Evolutionary conservation across 352 stramenopile species (phyloP).

Genomic region (Thalassiosira livingstoniorum): DNA sequence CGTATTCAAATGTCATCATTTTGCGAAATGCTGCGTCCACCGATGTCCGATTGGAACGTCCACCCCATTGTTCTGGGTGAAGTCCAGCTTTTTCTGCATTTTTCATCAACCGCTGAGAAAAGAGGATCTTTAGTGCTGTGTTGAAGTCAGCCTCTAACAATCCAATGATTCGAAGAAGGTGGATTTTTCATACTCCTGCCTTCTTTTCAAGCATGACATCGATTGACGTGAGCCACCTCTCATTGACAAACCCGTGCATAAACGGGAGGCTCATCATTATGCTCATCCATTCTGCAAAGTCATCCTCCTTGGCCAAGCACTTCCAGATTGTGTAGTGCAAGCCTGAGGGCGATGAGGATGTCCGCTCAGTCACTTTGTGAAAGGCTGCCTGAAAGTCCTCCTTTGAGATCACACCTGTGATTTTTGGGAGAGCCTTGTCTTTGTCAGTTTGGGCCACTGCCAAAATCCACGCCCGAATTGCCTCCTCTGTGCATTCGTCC

Average conservation of each 20-base stretch:
- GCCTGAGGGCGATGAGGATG: slow-evolving; percentile 8
- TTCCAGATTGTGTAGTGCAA: neutral
- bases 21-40: slow-evolving; percentile 12
- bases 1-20: slow-evolving; percentile 27
- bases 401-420: neutral
- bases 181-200: slow-evolving; percentile 23
- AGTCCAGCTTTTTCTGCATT: slow-evolving; percentile 27
- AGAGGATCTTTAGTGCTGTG: slow-evolving; percentile 9
- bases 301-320: neutral
- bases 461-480: slow-evolving; percentile 1
- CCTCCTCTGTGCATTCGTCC: neutral
- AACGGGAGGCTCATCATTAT: neutral
- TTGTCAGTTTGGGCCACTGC: neutral
- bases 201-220: slow-evolving; percentile 40
- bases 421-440: neutral
- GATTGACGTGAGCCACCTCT: slow-evolving; percentile 13
- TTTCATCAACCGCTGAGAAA: neutral
- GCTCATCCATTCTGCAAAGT: neutral
- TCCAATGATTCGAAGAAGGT: slow-evolving; percentile 51
- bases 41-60: slow-evolving; percentile 25
- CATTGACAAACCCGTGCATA: slow-evolving; percentile 2
- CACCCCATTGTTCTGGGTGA: neutral
- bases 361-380: neutral
- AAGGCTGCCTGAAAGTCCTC: neutral
- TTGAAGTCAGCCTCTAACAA: slow-evolving; percentile 47